Evolutionary conservation across 2,329 filamentous ascomycete genomes (phyloP), one percentile per base, ranked within the genome.

Genomic region (Trichoderma koningiopsis): DNA sequence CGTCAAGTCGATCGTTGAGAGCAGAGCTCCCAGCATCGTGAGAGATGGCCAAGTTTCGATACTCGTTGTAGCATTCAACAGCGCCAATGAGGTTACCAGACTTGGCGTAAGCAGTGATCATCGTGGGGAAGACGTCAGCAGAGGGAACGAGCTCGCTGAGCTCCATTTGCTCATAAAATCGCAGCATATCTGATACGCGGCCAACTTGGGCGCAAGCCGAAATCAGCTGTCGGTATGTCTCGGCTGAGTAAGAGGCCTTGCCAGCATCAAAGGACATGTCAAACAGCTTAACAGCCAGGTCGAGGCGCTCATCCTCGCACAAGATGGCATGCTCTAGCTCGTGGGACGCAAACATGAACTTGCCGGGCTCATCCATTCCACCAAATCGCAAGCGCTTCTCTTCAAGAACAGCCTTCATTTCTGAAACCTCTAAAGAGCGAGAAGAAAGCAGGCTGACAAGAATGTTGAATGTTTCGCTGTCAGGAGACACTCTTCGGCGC

Each of bases 31-130:
- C 94, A 49, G 86, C 88, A 78, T 97, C 92, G 77, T 96, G 88
- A 49, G 91, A 89, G 64, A 98, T 88, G n/a, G 95, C 94, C 53
- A 97, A 85, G 57, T 89, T 88, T 76, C 93, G 93, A 85, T 98
- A 98, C 80, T 97, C 93, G 72, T 96, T 95, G 82, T 97, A 99
- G 81, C 93, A 94, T 78, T 97, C 94, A 7, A 98, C 92, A 24
- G 94, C 96, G 74, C 92, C 96, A 75, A 90, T 86, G 56, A 98
- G 83, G 77, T 98, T 94, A 61, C 94, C 92, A 13, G 87, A 87
- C 53, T 88, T 87, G 71, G 93, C 93, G 77, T 97, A 98, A 0
- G 94, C 94, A n/a, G 92, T 90, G 78, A 99, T 97, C 92, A 99
- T 97, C 22, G 91, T 87, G 1, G 94, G 92, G 81, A 97, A 98